Conservation (phyloP, 495 filamentous ascomycete species). For the Thozetella sp. region DNA sequence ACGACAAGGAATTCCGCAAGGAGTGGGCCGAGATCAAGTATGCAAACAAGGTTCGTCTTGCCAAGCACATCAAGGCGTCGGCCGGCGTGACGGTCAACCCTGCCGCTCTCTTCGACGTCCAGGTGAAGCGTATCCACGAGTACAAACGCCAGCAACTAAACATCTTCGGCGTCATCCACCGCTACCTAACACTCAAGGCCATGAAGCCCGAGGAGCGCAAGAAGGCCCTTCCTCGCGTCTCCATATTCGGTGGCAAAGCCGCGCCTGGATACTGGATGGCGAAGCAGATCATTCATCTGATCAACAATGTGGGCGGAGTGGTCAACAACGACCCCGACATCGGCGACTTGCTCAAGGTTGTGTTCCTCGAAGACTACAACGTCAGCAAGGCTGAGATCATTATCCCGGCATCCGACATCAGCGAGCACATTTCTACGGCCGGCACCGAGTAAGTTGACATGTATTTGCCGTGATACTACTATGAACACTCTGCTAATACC, state of each 20-base stretch:
- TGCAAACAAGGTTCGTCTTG: conserved; percentile 70
- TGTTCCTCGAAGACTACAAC: conserved; percentile 98
- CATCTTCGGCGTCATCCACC: conserved; percentile 96
- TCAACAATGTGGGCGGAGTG: conserved; percentile 89
- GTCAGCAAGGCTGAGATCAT: conserved; percentile 99
- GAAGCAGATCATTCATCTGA: conserved; percentile 95
- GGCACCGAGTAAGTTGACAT: conserved; percentile 73
- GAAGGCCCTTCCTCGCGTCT: conserved; percentile 88
- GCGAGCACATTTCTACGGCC: conserved; percentile 98
- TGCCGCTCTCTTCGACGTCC: conserved; percentile 87
- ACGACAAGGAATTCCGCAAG: conserved; percentile 87
- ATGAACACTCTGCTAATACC: conserved; percentile 34
- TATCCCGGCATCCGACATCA: conserved; percentile 90
- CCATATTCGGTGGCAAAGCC: conserved; percentile 97
- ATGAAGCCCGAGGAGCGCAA: conserved; percentile 84
- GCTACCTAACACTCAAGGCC: conserved; percentile 86
- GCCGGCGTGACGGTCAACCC: conserved; percentile 84
- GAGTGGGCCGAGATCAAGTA: conserved; percentile 92
- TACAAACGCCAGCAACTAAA: conserved; percentile 99
- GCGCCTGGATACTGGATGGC: conserved; percentile 99
- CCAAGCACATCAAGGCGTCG: conserved; percentile 83
- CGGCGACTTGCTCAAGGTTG: conserved; percentile 92
- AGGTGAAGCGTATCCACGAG: conserved; percentile 99
- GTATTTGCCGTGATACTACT: conserved; percentile 32
- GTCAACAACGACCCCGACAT: conserved; percentile 92